These are phyloP conservation scores for Colletotrichum sp. DNA, from an alignment of 2,329 filamentous ascomycete genomes.

Conservation along the genomic window DNA sequence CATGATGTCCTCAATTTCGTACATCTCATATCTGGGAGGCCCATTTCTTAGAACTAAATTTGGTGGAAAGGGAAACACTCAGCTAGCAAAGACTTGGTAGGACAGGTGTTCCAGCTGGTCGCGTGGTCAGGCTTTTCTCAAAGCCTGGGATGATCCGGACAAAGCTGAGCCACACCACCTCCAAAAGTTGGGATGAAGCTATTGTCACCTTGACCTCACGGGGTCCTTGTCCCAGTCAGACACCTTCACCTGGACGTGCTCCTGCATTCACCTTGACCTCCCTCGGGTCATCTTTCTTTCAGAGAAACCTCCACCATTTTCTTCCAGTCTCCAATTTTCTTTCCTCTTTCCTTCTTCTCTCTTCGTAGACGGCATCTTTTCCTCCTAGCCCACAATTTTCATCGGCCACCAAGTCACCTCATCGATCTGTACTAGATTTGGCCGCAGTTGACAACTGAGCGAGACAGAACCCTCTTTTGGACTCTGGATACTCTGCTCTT, in stretches of 20 bases:
- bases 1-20: not conserved
- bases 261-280: constrained; percentile 5
- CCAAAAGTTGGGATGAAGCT: constrained; percentile 19
- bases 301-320: not conserved
- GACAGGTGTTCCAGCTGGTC: not conserved
- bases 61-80: not conserved
- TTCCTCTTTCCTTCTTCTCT: not conserved
- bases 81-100: not conserved
- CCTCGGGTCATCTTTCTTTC: not conserved
- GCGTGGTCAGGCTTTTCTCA: constrained; percentile 8
- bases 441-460: not conserved
- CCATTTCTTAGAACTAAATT: not conserved
- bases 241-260: constrained; percentile 11
- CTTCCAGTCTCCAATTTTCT: not conserved
- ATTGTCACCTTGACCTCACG: constrained; percentile 12
- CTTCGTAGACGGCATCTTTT: not conserved
- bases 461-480: not conserved
- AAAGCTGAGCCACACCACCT: constrained; percentile 18
- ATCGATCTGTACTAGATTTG: not conserved
- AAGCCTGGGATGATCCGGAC: not conserved
- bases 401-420: not conserved
- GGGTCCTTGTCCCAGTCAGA: constrained; percentile 17
- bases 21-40: not conserved
- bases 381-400: not conserved
- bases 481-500: not conserved